A percentile compares a stretch with the other conserved stretches of the same genome.
Evolutionary conservation across 208 protist genomes (phyloP).

Genomic region (Acanthamoeba culbertsoni): DNA sequence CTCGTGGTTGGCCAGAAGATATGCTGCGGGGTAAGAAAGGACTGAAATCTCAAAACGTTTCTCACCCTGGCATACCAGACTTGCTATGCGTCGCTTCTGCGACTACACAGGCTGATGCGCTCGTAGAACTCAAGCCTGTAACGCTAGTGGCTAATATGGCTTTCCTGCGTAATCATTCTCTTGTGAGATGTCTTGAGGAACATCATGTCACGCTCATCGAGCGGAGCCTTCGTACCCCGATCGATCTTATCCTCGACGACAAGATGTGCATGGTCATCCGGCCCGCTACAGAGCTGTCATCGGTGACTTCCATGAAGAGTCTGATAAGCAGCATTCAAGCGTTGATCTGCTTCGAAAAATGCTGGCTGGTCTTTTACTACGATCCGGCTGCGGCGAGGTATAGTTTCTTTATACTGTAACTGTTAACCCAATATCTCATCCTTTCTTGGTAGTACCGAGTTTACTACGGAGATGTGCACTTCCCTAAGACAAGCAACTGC

Average conservation of each 20-base stretch:
- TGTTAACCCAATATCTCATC: too few relatives aligned
- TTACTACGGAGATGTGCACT: background rate
- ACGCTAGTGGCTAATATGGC: background rate
- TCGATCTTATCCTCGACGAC: background rate
- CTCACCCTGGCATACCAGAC: background rate
- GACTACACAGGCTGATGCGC: background rate
- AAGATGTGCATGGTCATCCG: background rate
- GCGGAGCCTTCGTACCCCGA: background rate
- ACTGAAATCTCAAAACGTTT: too few relatives aligned
- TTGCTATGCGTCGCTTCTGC: background rate
- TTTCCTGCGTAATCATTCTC: background rate
- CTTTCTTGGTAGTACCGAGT: background rate
- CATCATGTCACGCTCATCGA: background rate
- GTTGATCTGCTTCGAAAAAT: background rate
- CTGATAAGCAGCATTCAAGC: background rate
- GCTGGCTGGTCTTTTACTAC: background rate
- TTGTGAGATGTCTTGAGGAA: background rate
- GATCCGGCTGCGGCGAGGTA: background rate
- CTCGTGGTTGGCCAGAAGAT: background rate
- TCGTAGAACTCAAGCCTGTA: background rate
- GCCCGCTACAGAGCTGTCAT: background rate
- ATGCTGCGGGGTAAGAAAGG: too few relatives aligned
- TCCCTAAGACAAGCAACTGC: background rate
- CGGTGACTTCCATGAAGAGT: background rate
- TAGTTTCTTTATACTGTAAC: too few relatives aligned